These are phyloP conservation scores for Typha latifolia DNA, from an alignment of 176 grass and related monocot genomes.

Conservation along the genomic window DNA sequence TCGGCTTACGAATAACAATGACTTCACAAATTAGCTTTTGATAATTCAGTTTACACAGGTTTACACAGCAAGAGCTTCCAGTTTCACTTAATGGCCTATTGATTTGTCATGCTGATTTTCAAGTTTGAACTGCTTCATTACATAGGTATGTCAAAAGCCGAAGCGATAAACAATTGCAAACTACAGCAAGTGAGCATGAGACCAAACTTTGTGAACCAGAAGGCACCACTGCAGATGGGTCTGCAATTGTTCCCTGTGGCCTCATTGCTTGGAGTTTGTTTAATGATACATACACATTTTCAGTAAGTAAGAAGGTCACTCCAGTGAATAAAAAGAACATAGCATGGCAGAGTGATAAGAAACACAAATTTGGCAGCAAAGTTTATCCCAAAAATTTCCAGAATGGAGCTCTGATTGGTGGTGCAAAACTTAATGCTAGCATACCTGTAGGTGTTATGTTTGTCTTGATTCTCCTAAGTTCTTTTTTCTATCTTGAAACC, in stretches of 20 bases:
- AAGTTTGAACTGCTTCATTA: slow-evolving; percentile 10
- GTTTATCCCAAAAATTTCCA: slow-evolving; percentile 95
- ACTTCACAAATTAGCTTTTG: no score
- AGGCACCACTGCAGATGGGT: slow-evolving; percentile 28
- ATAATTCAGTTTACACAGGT: no score
- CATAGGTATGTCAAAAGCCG: slow-evolving; percentile 75
- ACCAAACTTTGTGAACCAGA: slow-evolving; percentile 63
- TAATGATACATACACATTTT: slow-evolving; percentile 69
- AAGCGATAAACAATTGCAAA: slow-evolving; percentile 62
- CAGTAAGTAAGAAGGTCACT: slow-evolving; percentile 31
- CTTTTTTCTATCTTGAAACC: neutral
- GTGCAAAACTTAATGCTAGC: slow-evolving; percentile 70
- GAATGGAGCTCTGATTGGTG: slow-evolving; percentile 59
- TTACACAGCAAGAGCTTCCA: no score
- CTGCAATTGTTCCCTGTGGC: slow-evolving; percentile 77
- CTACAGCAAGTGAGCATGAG: slow-evolving; percentile 27
- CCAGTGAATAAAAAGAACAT: slow-evolving; percentile 82
- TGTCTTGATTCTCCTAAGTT: slow-evolving; percentile 10
- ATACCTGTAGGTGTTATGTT: slow-evolving; percentile 56
- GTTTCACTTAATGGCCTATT: no score
- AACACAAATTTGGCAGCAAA: slow-evolving; percentile 61
- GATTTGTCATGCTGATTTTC: slow-evolving; percentile 1
- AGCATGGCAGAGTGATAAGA: slow-evolving; percentile 76
- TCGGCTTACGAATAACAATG: no score
- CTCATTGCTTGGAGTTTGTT: slow-evolving; percentile 95